Evolutionary conservation across 805 yeast species (phyloP).

Genomic region (Metschnikowia bowlesiae): DNA sequence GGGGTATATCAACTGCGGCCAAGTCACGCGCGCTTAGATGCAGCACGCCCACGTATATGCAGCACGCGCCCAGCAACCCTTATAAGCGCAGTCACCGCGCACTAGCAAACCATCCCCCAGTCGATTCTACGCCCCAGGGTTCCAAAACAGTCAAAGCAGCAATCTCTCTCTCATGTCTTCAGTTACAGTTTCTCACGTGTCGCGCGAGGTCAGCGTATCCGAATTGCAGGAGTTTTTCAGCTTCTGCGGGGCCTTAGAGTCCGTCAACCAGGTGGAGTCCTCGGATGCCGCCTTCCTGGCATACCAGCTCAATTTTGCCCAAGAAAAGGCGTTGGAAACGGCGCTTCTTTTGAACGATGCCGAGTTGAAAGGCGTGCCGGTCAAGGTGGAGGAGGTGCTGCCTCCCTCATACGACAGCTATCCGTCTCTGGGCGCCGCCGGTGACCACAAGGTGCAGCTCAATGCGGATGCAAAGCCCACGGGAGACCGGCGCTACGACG

Average conservation of each 20-base stretch:
- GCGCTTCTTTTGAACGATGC: conserved; percentile 72
- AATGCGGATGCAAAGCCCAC: conserved; percentile 15
- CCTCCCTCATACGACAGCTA: conserved; percentile 18
- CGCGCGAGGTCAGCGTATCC: conserved; percentile 43
- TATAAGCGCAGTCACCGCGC: not conserved
- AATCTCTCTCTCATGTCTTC: conserved; percentile 27
- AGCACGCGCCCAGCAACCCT: not conserved
- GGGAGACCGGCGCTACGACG: conserved; percentile 36
- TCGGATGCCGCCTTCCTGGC: conserved; percentile 28
- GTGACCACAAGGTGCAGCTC: conserved; percentile 21
- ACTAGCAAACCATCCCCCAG: not conserved
- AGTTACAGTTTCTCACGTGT: conserved; percentile 54
- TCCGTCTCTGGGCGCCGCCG: conserved; percentile 3
- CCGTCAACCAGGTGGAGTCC: conserved; percentile 29
- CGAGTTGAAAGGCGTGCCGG: conserved; percentile 57
- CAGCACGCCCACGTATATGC: not conserved
- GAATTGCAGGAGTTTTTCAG: conserved; percentile 65
- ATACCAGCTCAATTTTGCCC: conserved; percentile 51
- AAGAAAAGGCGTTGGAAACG: conserved; percentile 60
- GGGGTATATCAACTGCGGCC: not conserved
- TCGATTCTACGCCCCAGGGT: no score
- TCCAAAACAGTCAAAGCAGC: not conserved
- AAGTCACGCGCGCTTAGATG: conserved; percentile 1
- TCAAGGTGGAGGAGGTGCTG: conserved; percentile 36
- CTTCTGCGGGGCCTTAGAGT: conserved; percentile 58